Evolutionary conservation across 495 filamentous ascomycete species (phyloP), one percentile per base, ranked within the genome.

Genomic region (Eremomyces bilateralis): DNA sequence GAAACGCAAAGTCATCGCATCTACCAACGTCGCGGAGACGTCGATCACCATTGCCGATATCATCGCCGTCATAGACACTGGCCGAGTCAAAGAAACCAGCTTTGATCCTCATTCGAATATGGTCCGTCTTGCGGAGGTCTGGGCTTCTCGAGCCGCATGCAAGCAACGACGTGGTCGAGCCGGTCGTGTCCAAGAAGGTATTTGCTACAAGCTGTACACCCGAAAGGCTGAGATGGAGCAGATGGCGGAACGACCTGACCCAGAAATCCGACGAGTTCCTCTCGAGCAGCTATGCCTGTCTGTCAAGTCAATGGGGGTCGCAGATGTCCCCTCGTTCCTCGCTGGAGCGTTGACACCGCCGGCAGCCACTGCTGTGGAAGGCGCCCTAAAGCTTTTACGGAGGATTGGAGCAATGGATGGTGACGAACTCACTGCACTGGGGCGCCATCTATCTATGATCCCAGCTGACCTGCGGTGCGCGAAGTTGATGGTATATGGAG

Each of bases 1-100:
- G 1, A 81, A 76, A 53, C 62, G 88, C 16, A 97, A 97, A 56
- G 71, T 97, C 25, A 75, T 97, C 16, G 78, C 80, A 8, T 77
- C 88, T 1, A 97, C 88, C 12, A 97, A 97, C 43, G 85, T 97
- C 12, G 88, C 88, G 2, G 88, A 97, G 50, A 97, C 88, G 0
- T 95, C 88, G 6, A 95, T 97, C 47, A 97, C 88, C 0, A 97
- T 97, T 34, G 80, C 88, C 38, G 88, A 97, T 46, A 76, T 95
- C 21, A 84, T 95, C 10, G 88, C 83, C 16, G 90, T 97, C 33
- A 90, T 97, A 34, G 88, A 97, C 48, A 83, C 76, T 4, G 88
- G 88, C 13, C 71, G 79, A 20, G 85, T 97, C 15, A 95, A 95
- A 51, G 88, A 97, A 54, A 95, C 84, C 0, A 83, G 75, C 44